Percentiles rank a stretch among this genome's conserved stretches.
These are phyloP conservation scores for Metschnikowia reukaufii DNA, from an alignment of 805 yeast species.

Conservation along the genomic window DNA sequence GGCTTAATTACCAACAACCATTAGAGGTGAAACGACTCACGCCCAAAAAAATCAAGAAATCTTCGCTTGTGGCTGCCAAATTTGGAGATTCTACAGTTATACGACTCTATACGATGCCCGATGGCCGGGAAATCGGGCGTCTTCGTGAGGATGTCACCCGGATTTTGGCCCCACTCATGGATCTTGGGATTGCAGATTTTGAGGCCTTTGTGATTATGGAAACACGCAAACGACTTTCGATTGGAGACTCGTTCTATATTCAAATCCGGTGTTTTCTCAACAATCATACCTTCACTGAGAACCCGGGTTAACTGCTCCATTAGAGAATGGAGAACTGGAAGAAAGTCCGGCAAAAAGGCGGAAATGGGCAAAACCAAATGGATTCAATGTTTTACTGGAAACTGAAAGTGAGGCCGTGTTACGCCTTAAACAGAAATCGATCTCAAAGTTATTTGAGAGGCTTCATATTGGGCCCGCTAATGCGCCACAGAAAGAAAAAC, in stretches of 20 bases:
- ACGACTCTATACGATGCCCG: constrained; percentile 29
- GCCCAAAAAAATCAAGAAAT: constrained; percentile 26
- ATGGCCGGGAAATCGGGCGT: constrained; percentile 67
- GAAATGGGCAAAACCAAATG: constrained; percentile 14
- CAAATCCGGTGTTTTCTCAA: constrained; percentile 66
- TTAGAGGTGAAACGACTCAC: constrained; percentile 38
- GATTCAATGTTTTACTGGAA: constrained; percentile 41
- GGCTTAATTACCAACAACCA: constrained; percentile 45
- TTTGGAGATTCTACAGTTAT: constrained; percentile 33
- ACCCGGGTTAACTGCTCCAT: constrained; percentile 11
- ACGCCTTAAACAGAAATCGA: constrained; percentile 54
- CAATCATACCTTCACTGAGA: constrained; percentile 33
- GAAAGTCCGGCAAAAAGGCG: constrained; percentile 22
- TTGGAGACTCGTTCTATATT: constrained; percentile 75
- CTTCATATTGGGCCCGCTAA: constrained; percentile 31
- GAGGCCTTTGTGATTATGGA: constrained; percentile 59
- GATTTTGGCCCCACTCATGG: constrained; percentile 64
- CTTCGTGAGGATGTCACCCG: constrained; percentile 68
- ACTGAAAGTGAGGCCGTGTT: constrained; percentile 51
- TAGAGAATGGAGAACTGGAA: constrained; percentile 5
- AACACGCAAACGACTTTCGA: constrained; percentile 52
- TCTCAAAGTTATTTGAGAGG: constrained; percentile 55
- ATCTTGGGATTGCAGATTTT: constrained; percentile 52
- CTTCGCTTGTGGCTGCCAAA: constrained; percentile 19
- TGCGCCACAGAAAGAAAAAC: not conserved